phyloP scores from a whole-genome alignment of 2,329 filamentous ascomycete genomes.

The Alternaria dauci region DNA sequence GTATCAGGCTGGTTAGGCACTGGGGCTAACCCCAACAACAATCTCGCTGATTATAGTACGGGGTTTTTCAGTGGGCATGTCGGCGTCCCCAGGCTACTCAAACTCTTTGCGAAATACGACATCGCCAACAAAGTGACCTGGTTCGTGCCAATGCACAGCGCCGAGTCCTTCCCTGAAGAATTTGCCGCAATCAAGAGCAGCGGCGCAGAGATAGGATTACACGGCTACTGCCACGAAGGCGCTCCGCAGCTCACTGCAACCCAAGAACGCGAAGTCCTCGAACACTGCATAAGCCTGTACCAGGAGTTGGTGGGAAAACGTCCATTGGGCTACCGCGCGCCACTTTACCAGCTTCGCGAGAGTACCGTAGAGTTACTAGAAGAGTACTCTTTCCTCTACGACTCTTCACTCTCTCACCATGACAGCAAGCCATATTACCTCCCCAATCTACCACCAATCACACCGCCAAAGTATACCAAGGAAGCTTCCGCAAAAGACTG shows the following conservation, averaged over 20 bases:
- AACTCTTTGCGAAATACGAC: conserved; percentile 61
- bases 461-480: conserved; percentile 52
- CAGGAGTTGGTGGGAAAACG: conserved; percentile 55
- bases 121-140: conserved; percentile 65
- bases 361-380: conserved; percentile 60
- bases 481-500: conserved; percentile 51
- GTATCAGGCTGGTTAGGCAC: conserved; percentile 69
- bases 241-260: conserved; percentile 56
- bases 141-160: conserved; percentile 68
- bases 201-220: conserved; percentile 63
- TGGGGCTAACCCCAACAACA: conserved; percentile 61
- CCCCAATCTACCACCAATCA: conserved; percentile 53
- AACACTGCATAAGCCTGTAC: conserved; percentile 58
- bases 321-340: conserved; percentile 61
- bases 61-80: conserved; percentile 66
- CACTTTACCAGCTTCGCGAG: conserved; percentile 61
- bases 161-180: conserved; percentile 65
- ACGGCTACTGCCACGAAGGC: conserved; percentile 61
- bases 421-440: conserved; percentile 61
- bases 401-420: conserved; percentile 61
- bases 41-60: conserved; percentile 63
- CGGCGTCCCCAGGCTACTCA: conserved; percentile 64
- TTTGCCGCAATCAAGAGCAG: conserved; percentile 60
- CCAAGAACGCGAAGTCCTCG: conserved; percentile 61
- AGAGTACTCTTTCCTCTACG: conserved; percentile 60